Percentiles rank a stretch among this genome's conserved stretches.
phyloP scores from a whole-genome alignment of 1,139 yeast genomes.

The Diutina ranongensis region DNA sequence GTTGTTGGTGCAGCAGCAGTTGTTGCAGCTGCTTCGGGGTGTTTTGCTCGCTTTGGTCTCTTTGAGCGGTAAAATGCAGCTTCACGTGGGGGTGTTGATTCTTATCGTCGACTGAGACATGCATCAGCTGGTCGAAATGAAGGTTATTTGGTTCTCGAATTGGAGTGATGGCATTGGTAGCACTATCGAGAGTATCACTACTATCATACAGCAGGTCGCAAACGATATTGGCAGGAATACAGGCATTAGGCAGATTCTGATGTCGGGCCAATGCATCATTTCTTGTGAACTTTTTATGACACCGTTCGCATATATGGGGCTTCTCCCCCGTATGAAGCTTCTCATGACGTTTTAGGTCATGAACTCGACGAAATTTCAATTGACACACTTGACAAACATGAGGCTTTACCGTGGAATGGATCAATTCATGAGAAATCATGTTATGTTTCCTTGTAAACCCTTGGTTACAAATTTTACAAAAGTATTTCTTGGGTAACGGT shows the following conservation, averaged over 20 bases:
- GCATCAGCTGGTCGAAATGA: no score
- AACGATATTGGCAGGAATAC: conserved; percentile 13
- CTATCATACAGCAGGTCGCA: background rate
- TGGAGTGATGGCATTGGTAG: background rate
- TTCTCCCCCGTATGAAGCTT: conserved; percentile 69
- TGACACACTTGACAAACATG: conserved; percentile 57
- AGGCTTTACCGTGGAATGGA: conserved; percentile 59
- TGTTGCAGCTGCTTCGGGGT: background rate
- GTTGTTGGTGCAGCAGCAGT: no score
- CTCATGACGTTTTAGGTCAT: conserved; percentile 67
- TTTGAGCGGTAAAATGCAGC: background rate
- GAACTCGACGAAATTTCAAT: conserved; percentile 55
- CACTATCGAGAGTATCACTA: background rate
- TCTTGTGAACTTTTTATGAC: conserved; percentile 62
- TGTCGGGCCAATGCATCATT: conserved; percentile 69
- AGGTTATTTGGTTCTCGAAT: no score
- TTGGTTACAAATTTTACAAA: conserved; percentile 50
- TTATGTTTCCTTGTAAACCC: conserved; percentile 63
- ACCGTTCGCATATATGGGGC: conserved; percentile 50
- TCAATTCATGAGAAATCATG: conserved; percentile 60
- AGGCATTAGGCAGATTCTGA: conserved; percentile 35
- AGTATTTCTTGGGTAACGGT: conserved; percentile 8
- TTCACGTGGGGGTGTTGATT: background rate
- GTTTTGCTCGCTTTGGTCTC: no score
- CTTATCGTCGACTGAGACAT: background rate